A percentile compares a stretch with the other conserved stretches of the same genome.
These are phyloP conservation scores for Podospora australis DNA, from an alignment of 495 filamentous ascomycete species.

Conservation along the genomic window DNA sequence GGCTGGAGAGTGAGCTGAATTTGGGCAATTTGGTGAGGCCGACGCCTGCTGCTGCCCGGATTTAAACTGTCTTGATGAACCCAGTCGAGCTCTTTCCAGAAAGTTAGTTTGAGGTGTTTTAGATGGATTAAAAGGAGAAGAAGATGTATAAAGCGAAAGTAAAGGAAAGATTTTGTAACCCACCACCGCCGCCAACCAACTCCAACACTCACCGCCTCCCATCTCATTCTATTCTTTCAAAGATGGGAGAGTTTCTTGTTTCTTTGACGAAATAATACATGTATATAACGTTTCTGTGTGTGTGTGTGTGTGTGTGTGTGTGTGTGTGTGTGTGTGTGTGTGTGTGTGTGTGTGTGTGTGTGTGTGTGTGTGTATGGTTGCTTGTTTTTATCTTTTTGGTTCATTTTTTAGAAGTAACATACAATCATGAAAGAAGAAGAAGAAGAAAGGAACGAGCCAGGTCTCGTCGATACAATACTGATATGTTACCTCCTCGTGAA, in stretches of 20 bases:
- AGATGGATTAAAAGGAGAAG: neutral
- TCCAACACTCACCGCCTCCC: no score
- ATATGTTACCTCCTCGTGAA: no score
- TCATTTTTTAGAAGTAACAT: neutral
- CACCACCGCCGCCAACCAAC: no score
- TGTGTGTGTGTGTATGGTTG: neutral
- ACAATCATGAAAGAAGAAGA: neutral
- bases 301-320: neutral
- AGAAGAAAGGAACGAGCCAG: neutral
- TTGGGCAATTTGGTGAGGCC: constrained; percentile 26
- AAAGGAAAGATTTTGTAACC: neutral
- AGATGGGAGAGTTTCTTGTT: neutral
- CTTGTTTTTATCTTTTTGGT: neutral
- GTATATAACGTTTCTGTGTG: neutral
- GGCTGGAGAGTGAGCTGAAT: constrained; percentile 27
- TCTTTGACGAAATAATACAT: no score
- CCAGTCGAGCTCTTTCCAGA: no score
- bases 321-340: neutral
- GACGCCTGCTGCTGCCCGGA: neutral
- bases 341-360: neutral
- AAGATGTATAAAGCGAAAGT: neutral
- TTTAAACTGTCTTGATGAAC: neutral
- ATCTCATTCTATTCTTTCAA: no score
- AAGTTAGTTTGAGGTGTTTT: no score
- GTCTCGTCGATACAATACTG: no score